These are phyloP conservation scores for Arctium lappa DNA, from an alignment of 129 eudicot species.

Conservation along the genomic window DNA sequence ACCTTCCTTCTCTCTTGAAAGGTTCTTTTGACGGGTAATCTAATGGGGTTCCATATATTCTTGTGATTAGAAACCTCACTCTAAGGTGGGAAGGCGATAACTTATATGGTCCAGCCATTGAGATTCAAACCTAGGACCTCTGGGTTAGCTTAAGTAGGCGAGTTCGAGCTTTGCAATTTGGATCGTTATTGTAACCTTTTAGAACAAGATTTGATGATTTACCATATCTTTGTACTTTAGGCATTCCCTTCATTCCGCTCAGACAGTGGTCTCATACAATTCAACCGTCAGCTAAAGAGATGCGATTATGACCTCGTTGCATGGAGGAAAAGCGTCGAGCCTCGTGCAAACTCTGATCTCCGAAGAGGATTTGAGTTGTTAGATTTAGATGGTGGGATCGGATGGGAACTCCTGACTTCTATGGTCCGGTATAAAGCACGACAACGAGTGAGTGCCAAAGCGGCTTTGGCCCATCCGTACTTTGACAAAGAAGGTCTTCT, in stretches of 20 bases:
- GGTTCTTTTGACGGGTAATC: too few relatives aligned
- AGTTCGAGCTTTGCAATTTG: background rate
- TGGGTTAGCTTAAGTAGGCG: too few relatives aligned
- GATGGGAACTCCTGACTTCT: conserved; percentile 94
- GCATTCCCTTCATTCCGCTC: conserved; percentile 79
- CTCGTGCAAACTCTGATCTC: conserved; percentile 86
- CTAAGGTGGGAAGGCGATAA: too few relatives aligned
- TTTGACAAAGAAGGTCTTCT: conserved; percentile 86
- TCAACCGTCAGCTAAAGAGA: conserved; percentile 95
- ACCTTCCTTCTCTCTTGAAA: too few relatives aligned
- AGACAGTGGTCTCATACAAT: conserved; percentile 83
- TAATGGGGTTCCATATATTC: too few relatives aligned
- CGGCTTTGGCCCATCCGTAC: conserved; percentile 91
- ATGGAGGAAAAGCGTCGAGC: conserved; percentile 86
- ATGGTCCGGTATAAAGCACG: conserved; percentile 95
- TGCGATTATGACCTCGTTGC: conserved; percentile 71
- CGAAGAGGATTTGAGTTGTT: conserved; percentile 83
- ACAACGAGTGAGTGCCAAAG: conserved; percentile 86
- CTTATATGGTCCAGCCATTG: too few relatives aligned
- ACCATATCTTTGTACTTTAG: conserved; percentile 24
- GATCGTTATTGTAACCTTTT: background rate
- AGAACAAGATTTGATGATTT: background rate
- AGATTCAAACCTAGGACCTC: too few relatives aligned
- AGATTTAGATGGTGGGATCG: conserved; percentile 89
- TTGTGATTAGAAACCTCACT: too few relatives aligned